Evolutionary conservation across 441 rosid species (phyloP).

Genomic region (Bruguiera hainesii): DNA sequence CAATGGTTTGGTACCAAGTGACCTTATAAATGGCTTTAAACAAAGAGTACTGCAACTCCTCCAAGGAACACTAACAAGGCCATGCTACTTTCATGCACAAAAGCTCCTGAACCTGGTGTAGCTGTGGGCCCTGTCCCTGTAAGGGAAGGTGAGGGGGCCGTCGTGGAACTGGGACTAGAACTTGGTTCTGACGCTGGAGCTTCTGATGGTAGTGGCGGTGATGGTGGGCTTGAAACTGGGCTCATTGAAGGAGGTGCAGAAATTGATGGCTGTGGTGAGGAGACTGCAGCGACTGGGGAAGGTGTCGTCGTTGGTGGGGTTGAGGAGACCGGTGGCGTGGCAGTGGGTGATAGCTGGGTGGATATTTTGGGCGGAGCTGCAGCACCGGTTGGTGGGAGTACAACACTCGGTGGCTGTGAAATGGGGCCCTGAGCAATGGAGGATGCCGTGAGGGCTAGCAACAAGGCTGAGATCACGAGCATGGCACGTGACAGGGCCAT

Average conservation of each 20-base stretch:
- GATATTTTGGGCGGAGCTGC: background rate
- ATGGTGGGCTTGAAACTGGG: slow-evolving; percentile 5
- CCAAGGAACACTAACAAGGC: slow-evolving; percentile 26
- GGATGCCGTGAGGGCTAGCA: slow-evolving; percentile 19
- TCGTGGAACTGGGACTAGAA: slow-evolving; percentile 1
- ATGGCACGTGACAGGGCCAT: slow-evolving; percentile 41
- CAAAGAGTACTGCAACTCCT: slow-evolving; percentile 34
- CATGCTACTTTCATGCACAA: slow-evolving; percentile 24
- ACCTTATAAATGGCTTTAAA: slow-evolving; percentile 11
- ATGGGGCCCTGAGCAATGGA: slow-evolving; percentile 34
- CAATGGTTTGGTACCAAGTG: background rate
- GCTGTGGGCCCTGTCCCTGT: background rate
- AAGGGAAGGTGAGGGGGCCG: background rate
- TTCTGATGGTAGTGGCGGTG: slow-evolving; percentile 1
- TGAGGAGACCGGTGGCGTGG: slow-evolving; percentile 3
- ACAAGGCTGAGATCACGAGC: slow-evolving; percentile 19
- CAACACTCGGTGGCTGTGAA: slow-evolving; percentile 14
- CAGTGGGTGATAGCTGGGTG: background rate
- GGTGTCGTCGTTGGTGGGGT: background rate
- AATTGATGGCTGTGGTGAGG: background rate
- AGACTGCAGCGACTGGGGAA: slow-evolving; percentile 11
- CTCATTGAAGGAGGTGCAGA: background rate
- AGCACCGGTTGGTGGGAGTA: slow-evolving; percentile 20
- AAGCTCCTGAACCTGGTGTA: slow-evolving; percentile 24
- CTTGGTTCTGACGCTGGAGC: background rate